Evolutionary conservation across 202 grass and related monocot genomes (phyloP).

Genomic region (Carex arenaria): DNA sequence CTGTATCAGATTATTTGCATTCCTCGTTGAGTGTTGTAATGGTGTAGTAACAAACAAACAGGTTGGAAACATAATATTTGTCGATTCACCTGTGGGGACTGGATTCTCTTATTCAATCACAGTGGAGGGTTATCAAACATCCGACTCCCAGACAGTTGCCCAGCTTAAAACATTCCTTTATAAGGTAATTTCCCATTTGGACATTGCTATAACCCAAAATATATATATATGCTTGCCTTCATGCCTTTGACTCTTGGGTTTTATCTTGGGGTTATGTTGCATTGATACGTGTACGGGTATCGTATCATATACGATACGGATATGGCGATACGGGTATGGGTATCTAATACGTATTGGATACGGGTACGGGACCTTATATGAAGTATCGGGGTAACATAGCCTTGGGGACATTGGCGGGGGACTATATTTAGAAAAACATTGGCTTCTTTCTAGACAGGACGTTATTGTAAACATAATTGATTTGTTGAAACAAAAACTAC

Average conservation of each 20-base stretch:
- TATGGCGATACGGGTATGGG: too few relatives aligned
- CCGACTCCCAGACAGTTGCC: constrained; percentile 38
- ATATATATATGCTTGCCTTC: neutral
- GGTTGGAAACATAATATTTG: constrained; percentile 53
- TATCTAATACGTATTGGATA: too few relatives aligned
- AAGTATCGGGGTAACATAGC: too few relatives aligned
- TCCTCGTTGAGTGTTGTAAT: neutral
- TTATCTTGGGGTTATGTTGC: neutral
- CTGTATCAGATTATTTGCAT: neutral
- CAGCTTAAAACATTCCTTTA: constrained; percentile 52
- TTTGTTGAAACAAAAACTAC: neutral
- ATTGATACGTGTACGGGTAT: too few relatives aligned
- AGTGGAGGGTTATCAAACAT: constrained; percentile 26
- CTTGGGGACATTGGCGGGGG: neutral
- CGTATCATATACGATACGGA: too few relatives aligned
- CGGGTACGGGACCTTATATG: too few relatives aligned
- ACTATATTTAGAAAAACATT: neutral
- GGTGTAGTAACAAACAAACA: constrained; percentile 12
- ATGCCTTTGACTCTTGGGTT: neutral
- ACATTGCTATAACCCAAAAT: neutral
- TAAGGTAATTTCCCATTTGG: constrained; percentile 35
- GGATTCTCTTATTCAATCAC: constrained; percentile 64
- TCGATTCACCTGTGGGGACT: constrained; percentile 69
- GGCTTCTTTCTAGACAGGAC: neutral
- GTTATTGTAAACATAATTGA: neutral